Base-by-base conservation (phyloP, 176 grass and related monocot species). In the Rhynchospora breviuscula region DNA sequence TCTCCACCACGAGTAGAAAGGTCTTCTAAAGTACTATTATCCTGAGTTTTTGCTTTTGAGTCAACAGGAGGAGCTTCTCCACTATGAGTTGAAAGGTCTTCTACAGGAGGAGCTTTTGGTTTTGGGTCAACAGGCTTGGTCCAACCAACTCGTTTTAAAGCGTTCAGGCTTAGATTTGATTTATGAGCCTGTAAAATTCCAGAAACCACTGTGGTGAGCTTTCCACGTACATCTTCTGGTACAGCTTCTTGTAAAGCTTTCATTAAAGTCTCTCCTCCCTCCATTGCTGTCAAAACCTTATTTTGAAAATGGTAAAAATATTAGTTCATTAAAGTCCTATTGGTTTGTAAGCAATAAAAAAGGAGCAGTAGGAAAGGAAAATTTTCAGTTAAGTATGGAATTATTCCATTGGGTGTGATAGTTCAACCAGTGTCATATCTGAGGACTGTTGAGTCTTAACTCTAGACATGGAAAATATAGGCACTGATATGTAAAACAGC, bases 191-290 rank as follows among this genome's bases (percentile, higher is more conserved):
- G 84, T 61, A 98, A 78, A 87, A 94, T 93, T 84, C 91, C 90
- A 82, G 87, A 83, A 63, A 92, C 86, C 72, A 81, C 89, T 59
- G 86, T 65, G 73, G 90, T 91, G 47, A 98, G 87, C 80, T 91
- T 98, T 79, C 86, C 95, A 80, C 95, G 89, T 56, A 98, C 95
- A 91, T 98, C 95, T 82, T 93, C 95, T 63, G 95, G 95, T 67
- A 98, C 92, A 82, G 95, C 95, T 91, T 84, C 95, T 93, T 98
- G 80, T 82, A 98, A 85, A 91, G 92, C 92, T 91, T 88, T 98
- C 82, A 90, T 84, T 61, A 98, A 89, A 44, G 91, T 86, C 85
- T 98, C 95, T 65, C 95, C 95, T 86, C 83, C 88, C 71, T 86
- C 95, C 80, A 98, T 87, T 57, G 92, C 95, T 81, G 81, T 64